These are phyloP conservation scores for Mortierella alpina DNA, from an alignment of 192 early-diverging fungal species.

Conservation along the genomic window DNA sequence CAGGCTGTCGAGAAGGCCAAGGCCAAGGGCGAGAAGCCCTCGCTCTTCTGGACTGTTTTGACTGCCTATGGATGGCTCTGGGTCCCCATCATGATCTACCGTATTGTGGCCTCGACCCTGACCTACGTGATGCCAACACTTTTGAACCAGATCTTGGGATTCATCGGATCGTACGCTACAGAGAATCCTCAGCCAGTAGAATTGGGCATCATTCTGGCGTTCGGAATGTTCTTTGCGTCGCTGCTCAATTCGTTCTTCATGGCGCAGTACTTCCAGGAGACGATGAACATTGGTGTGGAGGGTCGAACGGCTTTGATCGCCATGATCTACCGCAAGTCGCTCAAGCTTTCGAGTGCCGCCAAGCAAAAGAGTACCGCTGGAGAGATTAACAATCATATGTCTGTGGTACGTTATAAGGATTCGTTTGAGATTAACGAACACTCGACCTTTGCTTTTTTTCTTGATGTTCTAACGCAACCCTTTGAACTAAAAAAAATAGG, in stretches of 20 bases:
- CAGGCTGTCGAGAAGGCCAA: constrained; percentile 11
- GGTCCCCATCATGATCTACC: constrained; percentile 37
- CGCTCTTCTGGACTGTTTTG: constrained; percentile 28
- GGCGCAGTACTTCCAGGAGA: constrained; percentile 32
- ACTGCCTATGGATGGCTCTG: constrained; percentile 20
- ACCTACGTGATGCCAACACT: constrained; percentile 35
- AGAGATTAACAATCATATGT: constrained; percentile 57
- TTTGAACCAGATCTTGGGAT: constrained; percentile 37
- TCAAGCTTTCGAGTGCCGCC: constrained; percentile 38
- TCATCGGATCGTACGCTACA: constrained; percentile 36
- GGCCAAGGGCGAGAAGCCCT: constrained; percentile 24
- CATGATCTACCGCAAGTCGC: constrained; percentile 56
- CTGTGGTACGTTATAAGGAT: neutral
- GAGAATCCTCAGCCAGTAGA: constrained; percentile 22
- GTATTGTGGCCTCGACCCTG: constrained; percentile 26
- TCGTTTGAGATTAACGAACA: no score
- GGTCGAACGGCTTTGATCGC: constrained; percentile 50
- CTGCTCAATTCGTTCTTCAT: constrained; percentile 34
- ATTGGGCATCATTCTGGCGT: constrained; percentile 44
- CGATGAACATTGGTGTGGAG: constrained; percentile 47
- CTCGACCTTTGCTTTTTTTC: no score
- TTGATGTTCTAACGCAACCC: no score
- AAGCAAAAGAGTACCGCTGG: constrained; percentile 45
- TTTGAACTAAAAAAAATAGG: neutral
- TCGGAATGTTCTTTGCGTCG: constrained; percentile 54